These are phyloP conservation scores for Pyrenopolyporus hunteri DNA, from an alignment of 495 filamentous ascomycete species.

Conservation along the genomic window DNA sequence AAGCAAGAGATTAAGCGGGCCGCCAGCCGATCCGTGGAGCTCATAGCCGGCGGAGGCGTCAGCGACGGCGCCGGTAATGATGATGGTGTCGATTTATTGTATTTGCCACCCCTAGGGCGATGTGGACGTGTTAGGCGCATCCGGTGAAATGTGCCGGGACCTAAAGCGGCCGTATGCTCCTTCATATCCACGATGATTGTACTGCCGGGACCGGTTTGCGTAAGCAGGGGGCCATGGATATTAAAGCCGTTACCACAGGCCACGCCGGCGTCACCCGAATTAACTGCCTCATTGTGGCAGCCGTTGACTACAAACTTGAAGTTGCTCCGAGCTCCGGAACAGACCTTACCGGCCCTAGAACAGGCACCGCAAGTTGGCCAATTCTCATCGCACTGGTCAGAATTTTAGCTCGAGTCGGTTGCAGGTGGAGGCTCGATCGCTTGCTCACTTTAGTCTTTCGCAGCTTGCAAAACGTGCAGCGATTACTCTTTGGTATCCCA, in stretches of 20 bases:
- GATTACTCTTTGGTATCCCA: conserved; percentile 41
- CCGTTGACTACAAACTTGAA: conserved; percentile 45
- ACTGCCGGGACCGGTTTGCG: conserved; percentile 5
- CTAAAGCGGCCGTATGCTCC: conserved; percentile 19
- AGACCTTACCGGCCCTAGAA: conserved; percentile 44
- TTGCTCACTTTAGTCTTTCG: conserved; percentile 40
- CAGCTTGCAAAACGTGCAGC: conserved; percentile 40
- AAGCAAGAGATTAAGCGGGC: conserved; percentile 31
- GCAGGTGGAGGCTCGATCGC: neutral
- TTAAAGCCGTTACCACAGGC: conserved; percentile 5
- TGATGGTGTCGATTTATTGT: neutral
- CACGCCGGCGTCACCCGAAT: conserved; percentile 14
- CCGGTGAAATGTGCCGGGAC: conserved; percentile 31
- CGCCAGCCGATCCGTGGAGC: conserved; percentile 23
- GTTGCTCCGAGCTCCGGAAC: conserved; percentile 40
- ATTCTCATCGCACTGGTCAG: conserved; percentile 49
- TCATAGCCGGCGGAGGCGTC: conserved; percentile 24
- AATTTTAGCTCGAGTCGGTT: conserved; percentile 2
- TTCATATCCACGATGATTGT: conserved; percentile 31
- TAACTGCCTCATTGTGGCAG: conserved; percentile 34
- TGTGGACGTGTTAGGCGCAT: conserved; percentile 28
- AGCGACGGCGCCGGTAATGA: conserved; percentile 8
- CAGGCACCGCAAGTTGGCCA: conserved; percentile 51
- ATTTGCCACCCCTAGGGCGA: neutral
- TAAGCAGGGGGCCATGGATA: conserved; percentile 5